A percentile compares a stretch with the other conserved stretches of the same genome.
Evolutionary conservation across 148 eudicot species (phyloP).

Genomic region (Tetragonia tetragonoides): DNA sequence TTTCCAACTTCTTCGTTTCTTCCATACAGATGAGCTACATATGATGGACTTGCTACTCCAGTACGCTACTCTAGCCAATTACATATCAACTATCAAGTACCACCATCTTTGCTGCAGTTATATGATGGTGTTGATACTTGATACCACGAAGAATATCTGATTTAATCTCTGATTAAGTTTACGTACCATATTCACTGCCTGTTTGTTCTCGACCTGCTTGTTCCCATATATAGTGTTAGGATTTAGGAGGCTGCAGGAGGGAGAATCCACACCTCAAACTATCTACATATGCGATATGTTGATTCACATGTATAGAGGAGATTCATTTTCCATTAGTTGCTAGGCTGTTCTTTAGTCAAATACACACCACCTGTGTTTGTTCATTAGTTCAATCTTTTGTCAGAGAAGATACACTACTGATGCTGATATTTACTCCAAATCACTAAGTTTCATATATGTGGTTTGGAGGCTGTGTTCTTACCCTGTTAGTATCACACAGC

Average conservation of each 20-base stretch:
- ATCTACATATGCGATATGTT: background rate
- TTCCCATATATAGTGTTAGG: background rate
- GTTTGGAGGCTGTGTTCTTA: background rate
- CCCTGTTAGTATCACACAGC: too few species aligned
- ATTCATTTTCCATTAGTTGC: constrained; percentile 12
- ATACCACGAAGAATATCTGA: constrained; percentile 13
- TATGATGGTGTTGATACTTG: background rate
- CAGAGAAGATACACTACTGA: constrained; percentile 4
- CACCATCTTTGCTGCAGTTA: background rate
- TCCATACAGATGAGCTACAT: constrained; percentile 20
- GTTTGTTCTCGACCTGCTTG: constrained; percentile 10
- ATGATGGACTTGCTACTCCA: background rate
- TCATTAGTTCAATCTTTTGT: background rate
- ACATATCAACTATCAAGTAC: background rate
- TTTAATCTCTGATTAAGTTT: background rate
- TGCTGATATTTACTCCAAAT: background rate
- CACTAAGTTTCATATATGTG: constrained; percentile 1
- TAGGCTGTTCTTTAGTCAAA: constrained; percentile 2
- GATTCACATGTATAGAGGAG: constrained; percentile 20
- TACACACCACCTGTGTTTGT: background rate
- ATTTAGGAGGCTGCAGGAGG: background rate
- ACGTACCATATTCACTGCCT: background rate
- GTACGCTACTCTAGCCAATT: constrained; percentile 3
- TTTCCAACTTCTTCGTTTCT: background rate
- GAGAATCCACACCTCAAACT: background rate